Evolutionary conservation across 2,329 filamentous ascomycete species (phyloP).

Genomic region (Phoma herbarum): DNA sequence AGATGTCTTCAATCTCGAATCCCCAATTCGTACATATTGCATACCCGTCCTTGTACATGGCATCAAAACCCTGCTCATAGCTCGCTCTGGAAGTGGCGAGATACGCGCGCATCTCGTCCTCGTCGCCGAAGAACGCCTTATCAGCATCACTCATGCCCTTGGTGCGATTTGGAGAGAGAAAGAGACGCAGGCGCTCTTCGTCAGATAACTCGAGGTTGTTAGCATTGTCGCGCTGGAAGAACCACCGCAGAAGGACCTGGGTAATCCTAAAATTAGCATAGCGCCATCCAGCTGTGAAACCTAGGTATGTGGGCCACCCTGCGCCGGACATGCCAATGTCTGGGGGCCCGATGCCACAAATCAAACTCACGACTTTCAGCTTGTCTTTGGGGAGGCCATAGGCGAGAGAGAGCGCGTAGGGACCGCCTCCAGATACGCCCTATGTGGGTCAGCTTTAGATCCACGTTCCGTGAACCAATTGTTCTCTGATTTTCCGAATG

Average conservation of each 20-base stretch:
- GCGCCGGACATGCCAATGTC: conserved; percentile 50
- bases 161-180: conserved; percentile 21
- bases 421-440: conserved; percentile 47
- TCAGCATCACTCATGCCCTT: conserved; percentile 33
- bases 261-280: conserved; percentile 20
- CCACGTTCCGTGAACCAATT: no score
- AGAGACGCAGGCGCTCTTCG: background rate
- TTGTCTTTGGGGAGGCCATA: conserved; percentile 27
- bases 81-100: conserved; percentile 34
- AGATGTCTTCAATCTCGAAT: conserved; percentile 49
- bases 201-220: conserved; percentile 47
- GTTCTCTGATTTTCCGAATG: no score
- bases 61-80: conserved; percentile 45
- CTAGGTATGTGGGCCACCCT: conserved; percentile 34
- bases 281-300: conserved; percentile 45
- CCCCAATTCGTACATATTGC: conserved; percentile 41
- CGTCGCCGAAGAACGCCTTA: conserved; percentile 30
- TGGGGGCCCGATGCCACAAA: conserved; percentile 47
- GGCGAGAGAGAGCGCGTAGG: conserved; percentile 45
- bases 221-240: conserved; percentile 29
- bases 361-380: conserved; percentile 36
- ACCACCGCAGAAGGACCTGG: conserved; percentile 33
- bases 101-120: conserved; percentile 31
- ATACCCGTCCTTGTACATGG: conserved; percentile 42
- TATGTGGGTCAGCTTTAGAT: conserved; percentile 17